Percentiles rank a stretch among this genome's conserved stretches.
Conservation (phyloP, 371 early-diverging fungal genomes). For the Mortierella sp. region DNA sequence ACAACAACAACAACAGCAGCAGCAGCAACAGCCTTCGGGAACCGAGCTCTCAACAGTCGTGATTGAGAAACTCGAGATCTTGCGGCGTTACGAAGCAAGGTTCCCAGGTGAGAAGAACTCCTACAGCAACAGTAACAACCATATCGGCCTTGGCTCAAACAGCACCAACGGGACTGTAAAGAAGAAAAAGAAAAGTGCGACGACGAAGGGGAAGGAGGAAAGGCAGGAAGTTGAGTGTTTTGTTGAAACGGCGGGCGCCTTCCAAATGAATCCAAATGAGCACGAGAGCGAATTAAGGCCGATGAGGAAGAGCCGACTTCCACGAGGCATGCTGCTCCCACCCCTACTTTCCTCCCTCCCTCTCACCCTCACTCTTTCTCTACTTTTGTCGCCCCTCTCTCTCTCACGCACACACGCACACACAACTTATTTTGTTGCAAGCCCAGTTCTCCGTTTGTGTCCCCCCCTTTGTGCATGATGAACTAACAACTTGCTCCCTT, state of each 20-base stretch:
- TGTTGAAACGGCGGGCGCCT: neutral
- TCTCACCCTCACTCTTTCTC: neutral
- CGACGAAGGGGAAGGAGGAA: constrained; percentile 9
- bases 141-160: neutral
- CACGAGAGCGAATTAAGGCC: constrained; percentile 11
- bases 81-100: constrained; percentile 59
- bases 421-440: neutral
- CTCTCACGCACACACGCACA: neutral
- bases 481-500: neutral
- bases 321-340: constrained; percentile 10
- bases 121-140: constrained; percentile 5
- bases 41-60: constrained; percentile 47
- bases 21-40: constrained; percentile 28
- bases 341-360: neutral
- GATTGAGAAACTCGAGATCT: constrained; percentile 50
- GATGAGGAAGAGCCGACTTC: constrained; percentile 11
- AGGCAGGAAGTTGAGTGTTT: neutral
- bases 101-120: constrained; percentile 59
- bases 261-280: neutral
- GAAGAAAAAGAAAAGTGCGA: neutral
- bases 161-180: neutral
- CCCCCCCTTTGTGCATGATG: neutral
- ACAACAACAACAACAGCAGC: constrained; percentile 1
- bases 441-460: neutral
- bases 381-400: too few species aligned